These are phyloP conservation scores for Amauroascus niger DNA, from an alignment of 2,329 filamentous ascomycete species.

Conservation along the genomic window DNA sequence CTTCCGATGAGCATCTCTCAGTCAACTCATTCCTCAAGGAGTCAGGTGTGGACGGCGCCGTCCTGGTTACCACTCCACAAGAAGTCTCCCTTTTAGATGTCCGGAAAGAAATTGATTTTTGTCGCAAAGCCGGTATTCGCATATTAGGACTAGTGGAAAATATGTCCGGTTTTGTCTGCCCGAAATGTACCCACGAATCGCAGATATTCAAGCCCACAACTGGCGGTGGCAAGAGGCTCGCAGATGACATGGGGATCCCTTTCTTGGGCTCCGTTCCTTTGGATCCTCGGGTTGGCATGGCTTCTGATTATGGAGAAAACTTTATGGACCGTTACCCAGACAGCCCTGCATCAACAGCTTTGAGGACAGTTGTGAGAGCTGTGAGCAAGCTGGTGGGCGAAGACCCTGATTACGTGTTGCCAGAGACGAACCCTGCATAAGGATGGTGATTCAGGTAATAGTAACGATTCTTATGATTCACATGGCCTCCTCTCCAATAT, in stretches of 20 bases:
- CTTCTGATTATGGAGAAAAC: slow-evolving; percentile 94
- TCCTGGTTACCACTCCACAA: slow-evolving; percentile 89
- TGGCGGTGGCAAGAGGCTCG: slow-evolving; percentile 70
- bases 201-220: slow-evolving; percentile 90
- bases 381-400: slow-evolving; percentile 58
- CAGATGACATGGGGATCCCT: slow-evolving; percentile 75
- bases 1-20: slow-evolving; percentile 86
- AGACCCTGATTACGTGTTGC: slow-evolving; percentile 41
- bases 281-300: slow-evolving; percentile 89
- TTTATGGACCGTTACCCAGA: slow-evolving; percentile 92
- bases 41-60: slow-evolving; percentile 83
- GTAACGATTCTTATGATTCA: background rate
- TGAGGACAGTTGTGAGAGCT: slow-evolving; percentile 67
- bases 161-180: slow-evolving; percentile 95
- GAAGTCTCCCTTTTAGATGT: slow-evolving; percentile 89
- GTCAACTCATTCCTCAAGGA: slow-evolving; percentile 88
- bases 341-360: slow-evolving; percentile 75
- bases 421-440: background rate
- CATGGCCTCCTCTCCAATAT: background rate
- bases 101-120: slow-evolving; percentile 95
- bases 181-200: slow-evolving; percentile 68
- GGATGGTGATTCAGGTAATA: background rate
- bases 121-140: slow-evolving; percentile 80
- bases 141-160: slow-evolving; percentile 91
- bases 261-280: slow-evolving; percentile 85